Base-by-base conservation (phyloP, 2,329 filamentous ascomycete genomes). In the Penicillium crustosum region DNA sequence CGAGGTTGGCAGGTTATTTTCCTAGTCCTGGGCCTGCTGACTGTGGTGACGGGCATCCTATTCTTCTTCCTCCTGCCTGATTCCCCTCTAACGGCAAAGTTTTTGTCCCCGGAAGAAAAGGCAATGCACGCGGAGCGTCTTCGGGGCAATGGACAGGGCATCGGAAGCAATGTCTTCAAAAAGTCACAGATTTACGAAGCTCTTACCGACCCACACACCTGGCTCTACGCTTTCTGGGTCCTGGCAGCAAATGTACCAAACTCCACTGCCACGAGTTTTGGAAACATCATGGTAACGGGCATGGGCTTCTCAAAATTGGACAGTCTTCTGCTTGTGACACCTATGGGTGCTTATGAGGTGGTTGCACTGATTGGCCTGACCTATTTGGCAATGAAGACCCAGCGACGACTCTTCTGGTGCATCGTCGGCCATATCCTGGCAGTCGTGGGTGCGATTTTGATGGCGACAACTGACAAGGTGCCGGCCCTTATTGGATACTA, bases 161-260 rank as follows among this genome's bases (percentile, higher is more conserved):
- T 76, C 33, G 73, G 71, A 2, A 72, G 61, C 17, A 61, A 65
- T 15, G 63, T 62, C 2, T 76, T 75, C 61, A 76, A 77, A 43
- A 68, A 65, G 57, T 62, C 63, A 2, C 73, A 76, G 44, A 65
- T 76, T 39, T 60, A 55, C 42, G 75, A 77, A 55, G 73, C 73
- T 0, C 54, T 76, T 7, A 56, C 38, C 1, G 73, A 77, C 50
- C 70, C 70, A 0, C 70, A 70, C 60, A 75, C 73, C 10, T 77
- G 73, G 73, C 61, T 76, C 38, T 62, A 62, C 31, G 57, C 61
- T 0, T 75, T 77, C 53, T 75, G 70, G 70, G 63, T 74, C 33
- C 72, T 77, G 36, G 72, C 72, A 0, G 72, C 70, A 35, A 76
- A 77, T 48, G 67, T 76, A 8, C 73, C 73, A 4, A 76, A 75